Conservation (phyloP, 805 yeast genomes). For the Candida maesae region DNA sequence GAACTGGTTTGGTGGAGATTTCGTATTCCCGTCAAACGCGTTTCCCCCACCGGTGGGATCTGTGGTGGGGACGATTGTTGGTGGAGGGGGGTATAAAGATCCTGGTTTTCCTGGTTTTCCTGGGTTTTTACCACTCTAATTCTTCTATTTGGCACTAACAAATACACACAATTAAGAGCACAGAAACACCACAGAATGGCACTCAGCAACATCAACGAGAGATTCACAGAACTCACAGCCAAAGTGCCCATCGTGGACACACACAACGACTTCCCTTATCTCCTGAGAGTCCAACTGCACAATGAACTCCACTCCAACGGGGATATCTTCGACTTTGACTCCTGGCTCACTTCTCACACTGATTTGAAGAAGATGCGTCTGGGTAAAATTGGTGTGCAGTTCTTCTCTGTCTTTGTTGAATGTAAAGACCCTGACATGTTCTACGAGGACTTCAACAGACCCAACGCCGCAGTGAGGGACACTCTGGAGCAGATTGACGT, state of each 20-base stretch:
- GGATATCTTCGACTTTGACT: constrained; percentile 37
- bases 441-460: constrained; percentile 41
- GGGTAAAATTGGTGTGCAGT: constrained; percentile 47
- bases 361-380: constrained; percentile 38
- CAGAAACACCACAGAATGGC: not conserved
- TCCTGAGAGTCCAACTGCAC: constrained; percentile 42
- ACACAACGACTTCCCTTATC: constrained; percentile 51
- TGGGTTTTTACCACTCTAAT: too few relatives aligned
- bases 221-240: constrained; percentile 15
- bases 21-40: too few relatives aligned
- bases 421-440: constrained; percentile 38
- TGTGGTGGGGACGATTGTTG: too few relatives aligned
- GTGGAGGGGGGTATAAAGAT: too few relatives aligned
- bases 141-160: too few relatives aligned
- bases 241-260: constrained; percentile 42
- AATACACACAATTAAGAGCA: constrained; percentile 28
- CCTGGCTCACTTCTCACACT: constrained; percentile 39
- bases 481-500: constrained; percentile 53
- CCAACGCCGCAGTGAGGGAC: constrained; percentile 45
- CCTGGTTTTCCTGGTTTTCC: too few relatives aligned
- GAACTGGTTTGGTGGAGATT: too few relatives aligned
- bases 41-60: constrained; percentile 31
- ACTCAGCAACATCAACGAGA: constrained; percentile 9
- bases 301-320: constrained; percentile 34
- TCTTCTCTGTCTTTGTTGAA: constrained; percentile 43